A percentile compares a stretch with the other conserved stretches of the same genome.
These are phyloP conservation scores for Neurospora sp. DNA, from an alignment of 495 filamentous ascomycete genomes.

Conservation along the genomic window DNA sequence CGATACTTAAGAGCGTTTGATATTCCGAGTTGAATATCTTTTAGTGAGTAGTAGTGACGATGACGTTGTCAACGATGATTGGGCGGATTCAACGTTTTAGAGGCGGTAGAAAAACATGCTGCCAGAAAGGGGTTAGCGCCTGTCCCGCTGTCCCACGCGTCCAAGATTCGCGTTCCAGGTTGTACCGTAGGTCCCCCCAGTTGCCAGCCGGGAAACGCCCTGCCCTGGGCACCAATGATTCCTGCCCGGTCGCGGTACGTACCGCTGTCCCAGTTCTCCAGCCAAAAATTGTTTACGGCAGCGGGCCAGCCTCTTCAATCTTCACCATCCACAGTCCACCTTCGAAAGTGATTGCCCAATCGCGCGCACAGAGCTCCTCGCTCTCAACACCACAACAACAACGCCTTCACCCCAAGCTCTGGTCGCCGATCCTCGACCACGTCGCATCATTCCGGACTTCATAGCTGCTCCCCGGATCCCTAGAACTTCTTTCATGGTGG, in stretches of 20 bases:
- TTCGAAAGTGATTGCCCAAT: neutral
- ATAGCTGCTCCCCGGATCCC: neutral
- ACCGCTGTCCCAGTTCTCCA: neutral
- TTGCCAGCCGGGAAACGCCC: neutral
- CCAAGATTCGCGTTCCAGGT: too few species aligned
- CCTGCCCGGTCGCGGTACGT: slow-evolving; percentile 7
- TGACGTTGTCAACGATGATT: neutral
- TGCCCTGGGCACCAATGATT: slow-evolving; percentile 18
- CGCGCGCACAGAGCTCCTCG: slow-evolving; percentile 1
- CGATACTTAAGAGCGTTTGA: neutral
- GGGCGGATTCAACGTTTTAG: neutral
- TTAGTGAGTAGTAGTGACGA: neutral
- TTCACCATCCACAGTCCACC: neutral
- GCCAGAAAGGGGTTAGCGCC: neutral
- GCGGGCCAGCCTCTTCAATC: slow-evolving; percentile 13
- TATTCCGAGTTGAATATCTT: neutral
- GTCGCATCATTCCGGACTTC: neutral
- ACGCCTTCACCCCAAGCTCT: neutral
- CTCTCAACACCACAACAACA: slow-evolving; percentile 6
- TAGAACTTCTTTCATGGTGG: slow-evolving; percentile 10
- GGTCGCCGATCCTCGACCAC: neutral
- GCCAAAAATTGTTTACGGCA: slow-evolving; percentile 29
- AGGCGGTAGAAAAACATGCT: neutral
- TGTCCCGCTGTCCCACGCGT: neutral
- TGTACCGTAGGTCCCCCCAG: neutral